Conservation (phyloP, 345 rosid genomes). For the Alliaria petiolata region DNA sequence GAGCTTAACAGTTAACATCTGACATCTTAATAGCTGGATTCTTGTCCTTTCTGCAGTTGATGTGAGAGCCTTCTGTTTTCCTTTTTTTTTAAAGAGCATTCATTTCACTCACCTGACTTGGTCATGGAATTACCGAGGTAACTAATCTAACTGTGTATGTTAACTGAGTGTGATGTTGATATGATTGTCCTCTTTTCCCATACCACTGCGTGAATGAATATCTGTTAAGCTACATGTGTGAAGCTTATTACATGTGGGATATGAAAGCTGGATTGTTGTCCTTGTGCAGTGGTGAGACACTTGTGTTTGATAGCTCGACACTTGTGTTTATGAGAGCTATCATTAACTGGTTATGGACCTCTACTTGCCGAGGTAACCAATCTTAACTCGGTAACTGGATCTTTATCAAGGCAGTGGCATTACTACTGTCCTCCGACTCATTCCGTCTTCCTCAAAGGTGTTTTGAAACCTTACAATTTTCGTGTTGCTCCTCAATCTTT, state of each 20-base stretch:
- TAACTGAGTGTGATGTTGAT: neutral
- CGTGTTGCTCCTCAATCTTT: neutral
- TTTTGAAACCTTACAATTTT: neutral
- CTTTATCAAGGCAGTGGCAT: neutral
- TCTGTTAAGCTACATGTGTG: neutral
- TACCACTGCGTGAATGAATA: neutral
- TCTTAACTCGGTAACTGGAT: neutral
- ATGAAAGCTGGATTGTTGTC: neutral
- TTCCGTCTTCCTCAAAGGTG: neutral
- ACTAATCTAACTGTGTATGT: conserved; percentile 13
- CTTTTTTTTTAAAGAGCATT: neutral
- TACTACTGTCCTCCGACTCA: neutral
- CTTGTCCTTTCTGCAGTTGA: conserved; percentile 2
- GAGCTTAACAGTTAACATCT: conserved; percentile 16
- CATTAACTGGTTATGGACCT: conserved; percentile 15
- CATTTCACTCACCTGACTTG: conserved; percentile 1
- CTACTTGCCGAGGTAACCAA: conserved; percentile 13
- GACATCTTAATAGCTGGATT: conserved; percentile 1
- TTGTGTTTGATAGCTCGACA: no score
- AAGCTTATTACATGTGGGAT: neutral
- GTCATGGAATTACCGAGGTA: conserved; percentile 1
- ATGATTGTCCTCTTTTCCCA: neutral
- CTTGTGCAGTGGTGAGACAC: conserved; percentile 18
- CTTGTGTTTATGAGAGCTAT: neutral
- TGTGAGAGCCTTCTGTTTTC: neutral